Base-by-base conservation (phyloP, 2,329 filamentous ascomycete genomes). In the Volutella citrinella region DNA sequence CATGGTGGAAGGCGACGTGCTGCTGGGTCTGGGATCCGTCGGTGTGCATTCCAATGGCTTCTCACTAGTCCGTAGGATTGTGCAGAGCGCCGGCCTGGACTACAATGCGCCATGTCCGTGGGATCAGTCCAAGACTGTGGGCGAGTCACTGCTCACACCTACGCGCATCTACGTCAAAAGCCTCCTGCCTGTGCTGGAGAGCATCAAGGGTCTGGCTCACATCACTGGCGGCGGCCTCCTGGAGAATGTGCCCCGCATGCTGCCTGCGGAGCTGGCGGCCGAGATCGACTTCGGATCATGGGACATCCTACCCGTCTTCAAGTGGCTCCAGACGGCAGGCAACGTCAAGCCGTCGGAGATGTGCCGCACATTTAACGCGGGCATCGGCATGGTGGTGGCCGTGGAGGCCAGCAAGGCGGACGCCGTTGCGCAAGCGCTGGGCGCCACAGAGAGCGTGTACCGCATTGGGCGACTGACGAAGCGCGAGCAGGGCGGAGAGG, bases 31-130 rank as follows among this genome's bases (percentile, higher is more conserved):
- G 10, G 82, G 78, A 10, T 96, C 89, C 16, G 86, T 79, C 37
- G 93, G 93, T 19, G 79, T 91, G 3, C 93, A 98, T 70, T 96
- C 90, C 20, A 98, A 98, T 64, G 93, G 93, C 30, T 98, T 95
- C 72, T 96, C 90, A 0, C 82, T 98, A n/a, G 84, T 97, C 20
- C 84, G 93, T 42, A 87, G 87, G 57, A 90, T 97, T 53, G 74
- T 97, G 45, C 80, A 87, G 50, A 74, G 75, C 39, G 77, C 82
- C 21, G 80, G 81, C 5, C 69, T 97, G 5, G 67, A 67, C 26
- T 96, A 90, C 67, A 70, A 75, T 10, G 80, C 84, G 48, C 58
- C 73, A 2, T 83, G 85, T 3, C 93, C 93, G 3, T 98, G 93
- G 89, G 72, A 83, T 42, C 55, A 59, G 10, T 66, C 65, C 32